phyloP scores from a whole-genome alignment of 106 monocot genomes.

The Dioscorea zingiberensis region DNA sequence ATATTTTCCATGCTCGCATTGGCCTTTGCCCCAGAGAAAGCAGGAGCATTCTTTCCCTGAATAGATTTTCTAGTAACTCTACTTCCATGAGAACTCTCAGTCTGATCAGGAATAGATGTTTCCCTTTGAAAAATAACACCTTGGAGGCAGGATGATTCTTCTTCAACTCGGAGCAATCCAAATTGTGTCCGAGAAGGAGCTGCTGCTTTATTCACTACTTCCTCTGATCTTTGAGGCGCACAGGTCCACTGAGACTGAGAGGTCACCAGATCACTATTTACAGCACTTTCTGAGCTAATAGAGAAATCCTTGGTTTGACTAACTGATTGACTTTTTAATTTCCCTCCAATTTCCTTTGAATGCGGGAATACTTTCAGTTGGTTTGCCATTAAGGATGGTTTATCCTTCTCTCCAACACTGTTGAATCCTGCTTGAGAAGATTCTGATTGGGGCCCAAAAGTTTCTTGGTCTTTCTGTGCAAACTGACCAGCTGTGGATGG shows the following conservation, averaged over 20 bases:
- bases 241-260: slow-evolving; percentile 15
- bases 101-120: slow-evolving; percentile 22
- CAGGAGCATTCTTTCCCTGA: slow-evolving; percentile 11
- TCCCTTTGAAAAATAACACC: slow-evolving; percentile 26
- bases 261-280: not conserved
- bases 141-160: slow-evolving; percentile 10
- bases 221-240: slow-evolving; percentile 18
- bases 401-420: slow-evolving; percentile 14
- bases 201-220: slow-evolving; percentile 12
- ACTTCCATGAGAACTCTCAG: slow-evolving; percentile 18
- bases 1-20: slow-evolving; percentile 18
- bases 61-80: slow-evolving; percentile 9
- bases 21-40: slow-evolving; percentile 13
- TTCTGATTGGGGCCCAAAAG: slow-evolving; percentile 7
- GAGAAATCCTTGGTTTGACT: slow-evolving; percentile 9
- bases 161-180: slow-evolving; percentile 8
- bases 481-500: not conserved
- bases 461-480: slow-evolving; percentile 19
- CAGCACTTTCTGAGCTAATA: slow-evolving; percentile 10
- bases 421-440: not conserved
- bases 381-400: slow-evolving; percentile 6
- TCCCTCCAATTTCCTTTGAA: slow-evolving; percentile 19
- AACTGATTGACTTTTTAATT: slow-evolving; percentile 15
- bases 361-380: slow-evolving; percentile 15
- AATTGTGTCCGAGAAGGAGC: slow-evolving; percentile 5